These are phyloP conservation scores for Plasmodium inui DNA, from an alignment of 169 alveolate genomes.

Conservation along the genomic window DNA sequence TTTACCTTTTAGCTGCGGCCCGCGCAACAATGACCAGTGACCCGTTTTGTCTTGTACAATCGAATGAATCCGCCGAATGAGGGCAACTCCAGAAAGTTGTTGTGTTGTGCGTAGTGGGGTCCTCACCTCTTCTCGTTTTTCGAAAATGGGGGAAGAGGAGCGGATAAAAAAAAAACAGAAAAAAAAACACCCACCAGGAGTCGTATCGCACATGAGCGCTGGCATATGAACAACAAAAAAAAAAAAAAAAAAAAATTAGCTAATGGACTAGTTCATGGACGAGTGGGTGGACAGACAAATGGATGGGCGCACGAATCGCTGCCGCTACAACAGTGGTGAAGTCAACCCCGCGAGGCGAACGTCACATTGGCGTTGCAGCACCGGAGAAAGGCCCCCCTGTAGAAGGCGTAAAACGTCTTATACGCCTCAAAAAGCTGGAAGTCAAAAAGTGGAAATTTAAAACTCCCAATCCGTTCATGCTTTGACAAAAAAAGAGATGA, in stretches of 20 bases:
- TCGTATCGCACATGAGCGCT: neutral
- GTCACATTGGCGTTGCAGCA: constrained; percentile 43
- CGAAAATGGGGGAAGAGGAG: neutral
- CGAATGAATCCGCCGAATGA: neutral
- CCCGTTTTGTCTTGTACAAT: neutral
- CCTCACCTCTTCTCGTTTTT: neutral
- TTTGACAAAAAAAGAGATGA: constrained; percentile 60
- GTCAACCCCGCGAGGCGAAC: neutral
- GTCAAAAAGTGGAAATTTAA: constrained; percentile 52
- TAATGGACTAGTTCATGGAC: neutral
- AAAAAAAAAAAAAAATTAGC: neutral
- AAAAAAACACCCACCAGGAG: neutral
- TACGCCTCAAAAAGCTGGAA: constrained; percentile 37
- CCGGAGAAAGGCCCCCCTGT: constrained; percentile 28
- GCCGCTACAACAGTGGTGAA: neutral
- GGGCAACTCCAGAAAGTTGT: neutral
- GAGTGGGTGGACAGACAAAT: neutral
- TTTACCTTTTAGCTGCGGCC: neutral
- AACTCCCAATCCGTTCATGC: constrained; percentile 2
- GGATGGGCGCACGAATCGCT: neutral
- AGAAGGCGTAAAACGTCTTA: constrained; percentile 34
- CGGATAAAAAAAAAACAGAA: no score
- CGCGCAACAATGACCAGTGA: neutral
- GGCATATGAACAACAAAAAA: neutral
- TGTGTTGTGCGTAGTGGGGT: neutral